These are phyloP conservation scores for Coemansia sp. DNA, from an alignment of 192 early-diverging fungal genomes.

Conservation along the genomic window DNA sequence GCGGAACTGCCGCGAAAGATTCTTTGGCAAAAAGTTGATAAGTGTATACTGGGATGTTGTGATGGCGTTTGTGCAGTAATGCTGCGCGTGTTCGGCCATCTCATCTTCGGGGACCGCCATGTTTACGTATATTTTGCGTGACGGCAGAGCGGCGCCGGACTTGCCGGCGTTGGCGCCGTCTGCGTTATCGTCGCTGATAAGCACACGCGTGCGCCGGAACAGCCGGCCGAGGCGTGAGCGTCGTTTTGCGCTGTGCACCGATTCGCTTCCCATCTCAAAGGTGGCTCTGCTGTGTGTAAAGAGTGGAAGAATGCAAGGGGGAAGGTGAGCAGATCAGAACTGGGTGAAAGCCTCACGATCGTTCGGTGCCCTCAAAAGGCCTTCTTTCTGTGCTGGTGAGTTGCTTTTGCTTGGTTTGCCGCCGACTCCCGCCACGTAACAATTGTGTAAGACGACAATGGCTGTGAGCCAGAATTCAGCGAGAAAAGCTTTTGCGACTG, in stretches of 20 bases:
- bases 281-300: slow-evolving; percentile 1
- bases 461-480: no score
- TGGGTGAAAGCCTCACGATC: background rate
- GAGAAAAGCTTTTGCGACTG: no score
- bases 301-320: background rate
- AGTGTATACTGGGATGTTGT: slow-evolving; percentile 92
- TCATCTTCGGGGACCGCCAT: slow-evolving; percentile 58
- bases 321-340: background rate
- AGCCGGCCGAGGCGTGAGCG: background rate
- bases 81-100: slow-evolving; percentile 59
- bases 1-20: slow-evolving; percentile 90
- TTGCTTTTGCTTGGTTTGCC: no score
- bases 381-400: no score
- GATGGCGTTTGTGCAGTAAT: slow-evolving; percentile 76
- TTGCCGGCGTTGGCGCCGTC: slow-evolving; percentile 22
- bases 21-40: slow-evolving; percentile 84
- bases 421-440: no score
- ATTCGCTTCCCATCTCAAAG: background rate
- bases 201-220: slow-evolving; percentile 2
- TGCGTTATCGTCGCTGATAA: background rate
- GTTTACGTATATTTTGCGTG: slow-evolving; percentile 65
- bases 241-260: slow-evolving; percentile 1
- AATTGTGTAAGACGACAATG: no score
- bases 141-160: slow-evolving; percentile 25
- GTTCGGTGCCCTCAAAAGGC: no score